A percentile compares a stretch with the other conserved stretches of the same genome.
These are phyloP conservation scores for Xylaria curta DNA, from an alignment of 495 filamentous ascomycete species.

Conservation along the genomic window DNA sequence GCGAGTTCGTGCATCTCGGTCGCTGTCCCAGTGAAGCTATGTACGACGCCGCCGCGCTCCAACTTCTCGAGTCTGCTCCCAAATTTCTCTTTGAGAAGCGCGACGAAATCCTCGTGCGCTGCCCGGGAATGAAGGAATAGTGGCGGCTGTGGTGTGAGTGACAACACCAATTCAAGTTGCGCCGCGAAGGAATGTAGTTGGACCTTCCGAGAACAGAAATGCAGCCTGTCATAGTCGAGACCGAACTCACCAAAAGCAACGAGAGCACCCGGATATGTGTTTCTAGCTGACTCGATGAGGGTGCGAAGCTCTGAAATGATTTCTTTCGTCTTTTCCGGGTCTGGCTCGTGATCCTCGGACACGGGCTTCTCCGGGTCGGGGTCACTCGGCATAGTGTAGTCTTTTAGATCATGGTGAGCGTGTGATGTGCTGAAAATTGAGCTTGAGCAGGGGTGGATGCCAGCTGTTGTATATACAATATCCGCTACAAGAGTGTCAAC, in stretches of 20 bases:
- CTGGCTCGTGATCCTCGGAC: slow-evolving; percentile 48
- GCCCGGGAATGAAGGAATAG: slow-evolving; percentile 91
- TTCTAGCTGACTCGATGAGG: slow-evolving; percentile 52
- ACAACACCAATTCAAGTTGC: slow-evolving; percentile 74
- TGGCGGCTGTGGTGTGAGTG: slow-evolving; percentile 74
- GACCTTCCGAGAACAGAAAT: slow-evolving; percentile 73
- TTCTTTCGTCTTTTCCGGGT: slow-evolving; percentile 39
- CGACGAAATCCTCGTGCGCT: slow-evolving; percentile 80
- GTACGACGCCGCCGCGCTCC: slow-evolving; percentile 78
- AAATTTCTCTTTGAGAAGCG: slow-evolving; percentile 57
- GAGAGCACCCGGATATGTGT: slow-evolving; percentile 54
- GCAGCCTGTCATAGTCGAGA: slow-evolving; percentile 91
- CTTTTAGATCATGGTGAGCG: slow-evolving; percentile 50
- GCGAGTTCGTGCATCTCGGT: slow-evolving; percentile 82
- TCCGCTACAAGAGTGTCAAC: slow-evolving; percentile 57
- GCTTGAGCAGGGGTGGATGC: slow-evolving; percentile 88
- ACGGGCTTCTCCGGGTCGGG: slow-evolving; percentile 49
- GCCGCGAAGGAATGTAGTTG: slow-evolving; percentile 85
- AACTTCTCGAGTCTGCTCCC: slow-evolving; percentile 58
- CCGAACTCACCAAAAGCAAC: slow-evolving; percentile 96
- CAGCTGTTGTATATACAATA: slow-evolving; percentile 84
- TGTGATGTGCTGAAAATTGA: slow-evolving; percentile 67
- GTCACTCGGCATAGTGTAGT: slow-evolving; percentile 52
- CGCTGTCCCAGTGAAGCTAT: slow-evolving; percentile 86
- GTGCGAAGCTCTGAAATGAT: slow-evolving; percentile 66